Conservation (phyloP, 139 green algal genomes). For the Micromonas commoda region DNA sequence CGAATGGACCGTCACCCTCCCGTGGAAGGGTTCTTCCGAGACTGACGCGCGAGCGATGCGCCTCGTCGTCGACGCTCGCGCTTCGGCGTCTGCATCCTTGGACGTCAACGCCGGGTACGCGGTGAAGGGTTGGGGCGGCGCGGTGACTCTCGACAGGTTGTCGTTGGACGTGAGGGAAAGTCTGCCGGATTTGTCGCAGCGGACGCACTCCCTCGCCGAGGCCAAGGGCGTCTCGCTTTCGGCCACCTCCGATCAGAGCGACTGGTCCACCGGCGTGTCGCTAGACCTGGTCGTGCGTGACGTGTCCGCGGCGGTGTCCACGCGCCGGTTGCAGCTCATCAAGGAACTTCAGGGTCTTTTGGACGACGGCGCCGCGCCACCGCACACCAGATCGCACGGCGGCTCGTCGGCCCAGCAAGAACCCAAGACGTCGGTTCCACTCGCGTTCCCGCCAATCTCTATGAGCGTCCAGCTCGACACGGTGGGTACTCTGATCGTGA, state of each 20-base stretch:
- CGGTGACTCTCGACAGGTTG: background rate
- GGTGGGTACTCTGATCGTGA: background rate
- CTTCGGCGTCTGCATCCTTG: no score
- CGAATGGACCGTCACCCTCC: background rate
- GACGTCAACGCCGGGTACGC: background rate
- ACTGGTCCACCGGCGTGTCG: background rate
- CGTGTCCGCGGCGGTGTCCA: background rate
- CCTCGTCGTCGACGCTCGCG: background rate
- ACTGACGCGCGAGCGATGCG: background rate
- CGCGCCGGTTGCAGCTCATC: background rate
- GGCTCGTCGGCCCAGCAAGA: no score
- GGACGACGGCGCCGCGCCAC: no score
- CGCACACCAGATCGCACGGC: no score
- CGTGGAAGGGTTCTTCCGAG: background rate
- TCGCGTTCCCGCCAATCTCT: no score
- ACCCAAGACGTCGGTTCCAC: no score
- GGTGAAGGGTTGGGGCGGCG: background rate
- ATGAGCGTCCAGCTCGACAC: no score
- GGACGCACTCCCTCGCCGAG: background rate
- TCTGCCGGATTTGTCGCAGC: no score
- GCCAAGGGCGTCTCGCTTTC: background rate
- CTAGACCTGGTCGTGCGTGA: background rate
- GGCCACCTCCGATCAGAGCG: background rate
- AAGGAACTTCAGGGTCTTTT: background rate
- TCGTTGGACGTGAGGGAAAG: background rate